phyloP scores from a whole-genome alignment of 2,329 filamentous ascomycete species.

The Aspergillus thermomutatus region DNA sequence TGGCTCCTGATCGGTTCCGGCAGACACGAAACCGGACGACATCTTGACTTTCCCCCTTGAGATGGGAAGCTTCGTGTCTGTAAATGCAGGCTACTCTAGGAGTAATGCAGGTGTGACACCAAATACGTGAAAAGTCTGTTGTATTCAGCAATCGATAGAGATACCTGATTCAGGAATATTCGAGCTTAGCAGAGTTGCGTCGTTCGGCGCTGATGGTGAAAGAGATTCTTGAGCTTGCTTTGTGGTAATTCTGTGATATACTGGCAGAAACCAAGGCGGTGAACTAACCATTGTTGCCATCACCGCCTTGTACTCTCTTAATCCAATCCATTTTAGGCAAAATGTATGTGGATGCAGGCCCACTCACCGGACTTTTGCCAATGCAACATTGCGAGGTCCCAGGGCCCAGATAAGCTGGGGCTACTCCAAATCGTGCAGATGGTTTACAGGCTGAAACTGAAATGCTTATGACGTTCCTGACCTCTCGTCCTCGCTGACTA shows the following conservation, averaged over 20 bases:
- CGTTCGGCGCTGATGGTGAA: not conserved
- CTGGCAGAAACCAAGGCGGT: not conserved
- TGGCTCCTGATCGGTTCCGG: conserved; percentile 40
- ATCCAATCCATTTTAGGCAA: conserved; percentile 2
- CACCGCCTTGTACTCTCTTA: not conserved
- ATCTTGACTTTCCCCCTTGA: conserved; percentile 23
- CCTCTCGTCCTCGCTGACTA: not conserved
- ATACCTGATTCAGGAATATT: not conserved
- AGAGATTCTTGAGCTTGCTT: not conserved
- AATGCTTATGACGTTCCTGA: not conserved
- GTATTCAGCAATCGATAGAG: not conserved
- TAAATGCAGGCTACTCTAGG: not conserved
- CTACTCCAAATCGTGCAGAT: not conserved
- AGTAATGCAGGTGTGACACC: not conserved
- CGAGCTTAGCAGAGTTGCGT: not conserved
- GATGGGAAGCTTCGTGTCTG: not conserved
- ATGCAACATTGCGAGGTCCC: not conserved
- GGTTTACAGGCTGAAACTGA: too few relatives aligned
- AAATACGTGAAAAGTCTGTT: not conserved
- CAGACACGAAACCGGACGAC: conserved; percentile 47
- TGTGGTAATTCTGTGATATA: not conserved
- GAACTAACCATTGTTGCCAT: not conserved
- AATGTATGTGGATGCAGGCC: conserved; percentile 2
- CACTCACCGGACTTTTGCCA: not conserved
- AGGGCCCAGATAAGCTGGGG: not conserved